phyloP scores from a whole-genome alignment of 2,329 filamentous ascomycete genomes.

The Colletotrichum gloeosporioides region DNA sequence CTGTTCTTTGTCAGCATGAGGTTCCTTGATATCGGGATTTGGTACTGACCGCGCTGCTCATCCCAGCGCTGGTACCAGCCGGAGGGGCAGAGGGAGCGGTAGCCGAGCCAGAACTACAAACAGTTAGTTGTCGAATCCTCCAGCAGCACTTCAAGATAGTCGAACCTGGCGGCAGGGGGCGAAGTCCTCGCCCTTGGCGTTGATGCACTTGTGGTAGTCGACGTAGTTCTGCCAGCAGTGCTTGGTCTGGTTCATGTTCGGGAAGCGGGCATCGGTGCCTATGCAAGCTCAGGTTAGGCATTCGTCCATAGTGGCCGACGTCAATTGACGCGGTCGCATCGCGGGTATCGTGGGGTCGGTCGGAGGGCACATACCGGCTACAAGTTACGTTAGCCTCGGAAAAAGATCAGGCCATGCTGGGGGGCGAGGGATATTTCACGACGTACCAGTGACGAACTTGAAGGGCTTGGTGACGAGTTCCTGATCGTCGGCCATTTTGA shows the following conservation, averaged over 20 bases:
- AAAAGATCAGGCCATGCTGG: conserved; percentile 38
- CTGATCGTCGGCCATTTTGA: conserved; percentile 86
- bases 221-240: conserved; percentile 99
- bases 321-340: conserved; percentile 35
- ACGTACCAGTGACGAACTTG: conserved; percentile 99
- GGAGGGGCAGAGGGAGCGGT: conserved; percentile 96
- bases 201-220: conserved; percentile 99
- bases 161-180: conserved; percentile 93
- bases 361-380: conserved; percentile 47
- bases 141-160: background rate
- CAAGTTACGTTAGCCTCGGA: conserved; percentile 45
- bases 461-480: conserved; percentile 96
- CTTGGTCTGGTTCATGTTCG: conserved; percentile 98
- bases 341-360: conserved; percentile 6
- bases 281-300: conserved; percentile 19
- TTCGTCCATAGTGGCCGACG: background rate
- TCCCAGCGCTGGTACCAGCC: conserved; percentile 96
- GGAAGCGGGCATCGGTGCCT: conserved; percentile 99
- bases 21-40: background rate
- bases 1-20: conserved; percentile 42
- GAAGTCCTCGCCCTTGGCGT: conserved; percentile 98
- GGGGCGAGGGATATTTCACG: conserved; percentile 39
- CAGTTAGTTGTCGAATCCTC: conserved; percentile 26
- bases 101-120: conserved; percentile 89
- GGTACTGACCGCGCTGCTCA: conserved; percentile 83